Conservation (phyloP, 768 basidiomycete genomes). For the Hemileccinum rubropunctum region DNA sequence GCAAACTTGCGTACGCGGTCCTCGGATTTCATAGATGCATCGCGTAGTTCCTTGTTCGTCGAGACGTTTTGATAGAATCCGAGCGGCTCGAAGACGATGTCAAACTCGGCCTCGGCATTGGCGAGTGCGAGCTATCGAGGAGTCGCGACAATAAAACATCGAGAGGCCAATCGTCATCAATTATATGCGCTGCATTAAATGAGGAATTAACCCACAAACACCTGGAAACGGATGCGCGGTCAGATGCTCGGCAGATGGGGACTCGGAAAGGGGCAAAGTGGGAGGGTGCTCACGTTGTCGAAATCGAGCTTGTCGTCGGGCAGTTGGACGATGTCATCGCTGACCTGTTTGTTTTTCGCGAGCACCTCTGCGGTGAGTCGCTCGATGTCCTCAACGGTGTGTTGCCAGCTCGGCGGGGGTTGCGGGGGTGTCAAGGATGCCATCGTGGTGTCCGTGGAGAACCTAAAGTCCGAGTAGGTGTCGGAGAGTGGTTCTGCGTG, state of each 20-base stretch:
- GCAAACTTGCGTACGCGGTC: conserved; percentile 65
- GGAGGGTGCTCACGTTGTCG: conserved; percentile 49
- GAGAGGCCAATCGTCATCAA: neutral
- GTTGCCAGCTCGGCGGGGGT: conserved; percentile 63
- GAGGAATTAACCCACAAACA: conserved; percentile 56
- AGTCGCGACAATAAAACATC: conserved; percentile 3
- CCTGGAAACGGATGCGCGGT: conserved; percentile 38
- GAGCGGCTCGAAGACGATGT: conserved; percentile 54
- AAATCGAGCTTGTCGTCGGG: conserved; percentile 60
- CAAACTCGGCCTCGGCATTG: conserved; percentile 55
- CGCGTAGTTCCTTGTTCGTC: conserved; percentile 68
- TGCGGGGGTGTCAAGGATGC: conserved; percentile 65
- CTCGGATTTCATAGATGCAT: conserved; percentile 76
- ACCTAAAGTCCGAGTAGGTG: neutral
- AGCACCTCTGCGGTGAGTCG: conserved; percentile 59
- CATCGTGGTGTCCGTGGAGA: conserved; percentile 24
- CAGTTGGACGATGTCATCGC: conserved; percentile 63
- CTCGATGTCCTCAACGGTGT: conserved; percentile 61
- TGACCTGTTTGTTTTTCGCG: conserved; percentile 50
- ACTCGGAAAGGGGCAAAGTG: rapidly evolving
- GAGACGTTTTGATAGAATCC: conserved; percentile 84
- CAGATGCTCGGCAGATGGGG: neutral
- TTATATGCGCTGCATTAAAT: neutral
- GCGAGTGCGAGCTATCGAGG: conserved; percentile 52
- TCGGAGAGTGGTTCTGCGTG: conserved; percentile 4